These are phyloP conservation scores for Marasmius sp. DNA, from an alignment of 1,284 basidiomycete species.

Conservation along the genomic window DNA sequence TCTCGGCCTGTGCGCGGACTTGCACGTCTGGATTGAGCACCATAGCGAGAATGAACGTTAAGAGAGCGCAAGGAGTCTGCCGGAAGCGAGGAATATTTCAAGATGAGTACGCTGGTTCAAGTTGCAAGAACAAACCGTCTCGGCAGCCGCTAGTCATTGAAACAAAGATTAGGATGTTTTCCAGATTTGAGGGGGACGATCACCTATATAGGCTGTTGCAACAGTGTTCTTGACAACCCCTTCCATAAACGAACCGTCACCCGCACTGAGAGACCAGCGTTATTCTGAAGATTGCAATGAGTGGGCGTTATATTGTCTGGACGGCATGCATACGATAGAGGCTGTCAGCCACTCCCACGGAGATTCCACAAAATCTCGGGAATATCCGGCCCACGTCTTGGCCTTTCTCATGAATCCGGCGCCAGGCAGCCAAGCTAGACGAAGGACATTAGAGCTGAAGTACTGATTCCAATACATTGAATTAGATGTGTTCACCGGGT, in stretches of 20 bases:
- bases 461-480: slow-evolving; percentile 6
- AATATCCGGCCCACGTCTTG: neutral
- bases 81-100: neutral
- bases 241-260: neutral
- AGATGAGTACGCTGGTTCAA: neutral
- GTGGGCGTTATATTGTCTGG: neutral
- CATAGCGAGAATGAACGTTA: neutral
- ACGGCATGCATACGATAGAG: neutral
- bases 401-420: neutral
- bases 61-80: neutral
- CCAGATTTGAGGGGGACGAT: too few relatives aligned
- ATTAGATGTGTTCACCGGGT: slow-evolving; percentile 12
- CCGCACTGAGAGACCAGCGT: neutral
- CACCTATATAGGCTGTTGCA: neutral
- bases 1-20: neutral
- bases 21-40: neutral
- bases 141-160: too few relatives aligned
- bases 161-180: too few relatives aligned
- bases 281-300: neutral
- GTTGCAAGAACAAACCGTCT: too few relatives aligned
- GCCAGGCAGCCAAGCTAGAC: slow-evolving; percentile 9
- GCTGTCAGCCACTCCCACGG: neutral
- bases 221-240: neutral
- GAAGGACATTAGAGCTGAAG: neutral
- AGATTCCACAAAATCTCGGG: neutral